Conservation (phyloP, 495 filamentous ascomycete species). For the Lasiosphaeris hirsuta region DNA sequence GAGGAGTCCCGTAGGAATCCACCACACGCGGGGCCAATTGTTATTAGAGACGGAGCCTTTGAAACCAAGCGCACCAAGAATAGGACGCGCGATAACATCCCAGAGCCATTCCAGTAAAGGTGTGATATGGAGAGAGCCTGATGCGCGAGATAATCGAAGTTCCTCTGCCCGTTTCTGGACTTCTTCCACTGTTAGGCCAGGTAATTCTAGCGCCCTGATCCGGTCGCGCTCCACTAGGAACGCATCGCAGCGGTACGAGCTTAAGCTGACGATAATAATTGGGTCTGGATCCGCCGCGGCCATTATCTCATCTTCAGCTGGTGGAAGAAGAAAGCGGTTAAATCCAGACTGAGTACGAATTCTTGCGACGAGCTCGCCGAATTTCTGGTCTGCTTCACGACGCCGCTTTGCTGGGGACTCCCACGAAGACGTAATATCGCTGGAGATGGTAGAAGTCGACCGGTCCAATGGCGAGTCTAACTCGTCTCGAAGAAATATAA, state of each 20-base stretch:
- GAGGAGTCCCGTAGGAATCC: not conserved
- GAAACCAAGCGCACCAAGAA: not conserved
- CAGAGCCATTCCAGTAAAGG: not conserved
- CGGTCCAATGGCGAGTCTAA: not conserved
- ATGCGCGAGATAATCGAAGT: not conserved
- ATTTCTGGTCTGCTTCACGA: constrained; percentile 1
- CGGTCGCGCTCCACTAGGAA: not conserved
- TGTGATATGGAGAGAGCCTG: not conserved
- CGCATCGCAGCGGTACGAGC: not conserved
- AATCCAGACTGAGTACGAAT: constrained; percentile 2
- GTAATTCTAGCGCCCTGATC: not conserved
- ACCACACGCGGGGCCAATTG: not conserved
- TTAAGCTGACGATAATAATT: not conserved
- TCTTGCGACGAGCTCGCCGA: not conserved
- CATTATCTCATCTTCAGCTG: constrained; percentile 1
- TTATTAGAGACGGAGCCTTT: not conserved
- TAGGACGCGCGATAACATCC: not conserved
- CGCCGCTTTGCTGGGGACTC: not conserved
- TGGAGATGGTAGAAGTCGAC: not conserved
- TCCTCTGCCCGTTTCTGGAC: not conserved
- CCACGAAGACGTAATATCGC: not conserved
- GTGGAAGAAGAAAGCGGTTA: not conserved
- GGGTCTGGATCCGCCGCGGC: constrained; percentile 1
- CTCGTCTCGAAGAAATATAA: not conserved
- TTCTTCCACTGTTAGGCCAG: not conserved